A percentile compares a stretch with the other conserved stretches of the same genome.
phyloP scores from a whole-genome alignment of 306 rosid genomes.

The Vigna reflexopilosa region DNA sequence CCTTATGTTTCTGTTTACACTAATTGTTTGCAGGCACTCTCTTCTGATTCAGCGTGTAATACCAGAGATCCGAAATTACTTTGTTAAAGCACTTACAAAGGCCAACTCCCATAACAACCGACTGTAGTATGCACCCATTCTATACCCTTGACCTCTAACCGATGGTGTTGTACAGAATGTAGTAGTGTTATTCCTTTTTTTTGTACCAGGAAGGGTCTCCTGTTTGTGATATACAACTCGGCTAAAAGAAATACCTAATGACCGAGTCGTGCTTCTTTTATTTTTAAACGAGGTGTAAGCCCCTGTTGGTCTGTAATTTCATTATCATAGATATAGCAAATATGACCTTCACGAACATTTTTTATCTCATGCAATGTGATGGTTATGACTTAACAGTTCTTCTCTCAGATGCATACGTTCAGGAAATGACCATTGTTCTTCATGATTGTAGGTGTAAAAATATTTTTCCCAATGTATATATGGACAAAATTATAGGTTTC shows the following conservation, averaged over 20 bases:
- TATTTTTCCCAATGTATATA: constrained; percentile 44
- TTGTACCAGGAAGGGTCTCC: constrained; percentile 52
- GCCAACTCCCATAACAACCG: constrained; percentile 66
- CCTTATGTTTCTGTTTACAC: constrained; percentile 40
- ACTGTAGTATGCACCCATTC: constrained; percentile 56
- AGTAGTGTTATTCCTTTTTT: constrained; percentile 56
- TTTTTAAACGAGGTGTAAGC: constrained; percentile 34
- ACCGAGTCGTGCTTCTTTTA: constrained; percentile 45
- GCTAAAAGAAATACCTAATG: constrained; percentile 45
- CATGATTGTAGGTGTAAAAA: constrained; percentile 43
- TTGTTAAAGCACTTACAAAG: constrained; percentile 80
- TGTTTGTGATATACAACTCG: constrained; percentile 55
- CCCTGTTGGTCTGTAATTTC: constrained; percentile 48
- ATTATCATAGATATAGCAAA: constrained; percentile 50
- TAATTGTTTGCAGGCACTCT: constrained; percentile 74
- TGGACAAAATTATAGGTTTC: constrained; percentile 22
- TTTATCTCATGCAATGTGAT: constrained; percentile 52
- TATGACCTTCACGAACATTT: constrained; percentile 53
- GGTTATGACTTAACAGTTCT: constrained; percentile 44
- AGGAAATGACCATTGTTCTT: constrained; percentile 37
- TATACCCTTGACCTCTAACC: constrained; percentile 71
- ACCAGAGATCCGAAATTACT: constrained; percentile 83
- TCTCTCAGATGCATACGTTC: constrained; percentile 23
- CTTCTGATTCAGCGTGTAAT: constrained; percentile 73
- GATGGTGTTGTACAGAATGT: constrained; percentile 78